A percentile compares a stretch with the other conserved stretches of the same genome.
phyloP scores from a whole-genome alignment of 2,329 filamentous ascomycete genomes.

The Beauveria asiatica region DNA sequence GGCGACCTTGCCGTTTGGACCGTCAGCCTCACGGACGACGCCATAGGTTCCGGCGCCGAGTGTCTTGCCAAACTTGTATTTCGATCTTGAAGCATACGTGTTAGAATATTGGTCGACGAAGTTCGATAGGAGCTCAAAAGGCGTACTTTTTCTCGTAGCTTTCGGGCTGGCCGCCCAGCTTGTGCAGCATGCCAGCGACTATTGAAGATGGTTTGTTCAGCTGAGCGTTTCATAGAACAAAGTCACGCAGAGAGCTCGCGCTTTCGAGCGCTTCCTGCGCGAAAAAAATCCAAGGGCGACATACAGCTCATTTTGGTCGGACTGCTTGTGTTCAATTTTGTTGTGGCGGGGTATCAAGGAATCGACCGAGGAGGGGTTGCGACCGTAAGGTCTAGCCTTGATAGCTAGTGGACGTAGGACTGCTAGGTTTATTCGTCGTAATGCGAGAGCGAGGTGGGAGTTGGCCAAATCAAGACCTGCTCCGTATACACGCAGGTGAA shows the following conservation, averaged over 20 bases:
- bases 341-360: slow-evolving; percentile 8
- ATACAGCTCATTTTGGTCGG: slow-evolving; percentile 8
- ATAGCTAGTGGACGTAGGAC: neutral
- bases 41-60: slow-evolving; percentile 96
- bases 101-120: neutral
- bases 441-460: neutral
- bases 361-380: slow-evolving; percentile 1
- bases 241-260: neutral
- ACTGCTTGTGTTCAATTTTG: neutral
- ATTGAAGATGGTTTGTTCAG: neutral
- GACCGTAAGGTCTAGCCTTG: neutral
- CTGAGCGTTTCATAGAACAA: neutral
- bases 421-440: neutral
- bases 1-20: slow-evolving; percentile 75
- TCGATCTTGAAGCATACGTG: slow-evolving; percentile 45
- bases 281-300: neutral
- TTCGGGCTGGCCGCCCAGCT: slow-evolving; percentile 91
- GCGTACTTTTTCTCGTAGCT: slow-evolving; percentile 95
- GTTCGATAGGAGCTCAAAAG: neutral
- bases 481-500: neutral
- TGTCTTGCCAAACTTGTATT: slow-evolving; percentile 87
- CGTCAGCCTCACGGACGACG: slow-evolving; percentile 91
- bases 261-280: neutral
- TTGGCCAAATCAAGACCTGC: neutral
- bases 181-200: slow-evolving; percentile 90